Evolutionary conservation across 2,329 filamentous ascomycete genomes (phyloP).

Genomic region (Cladorrhinum sp.): DNA sequence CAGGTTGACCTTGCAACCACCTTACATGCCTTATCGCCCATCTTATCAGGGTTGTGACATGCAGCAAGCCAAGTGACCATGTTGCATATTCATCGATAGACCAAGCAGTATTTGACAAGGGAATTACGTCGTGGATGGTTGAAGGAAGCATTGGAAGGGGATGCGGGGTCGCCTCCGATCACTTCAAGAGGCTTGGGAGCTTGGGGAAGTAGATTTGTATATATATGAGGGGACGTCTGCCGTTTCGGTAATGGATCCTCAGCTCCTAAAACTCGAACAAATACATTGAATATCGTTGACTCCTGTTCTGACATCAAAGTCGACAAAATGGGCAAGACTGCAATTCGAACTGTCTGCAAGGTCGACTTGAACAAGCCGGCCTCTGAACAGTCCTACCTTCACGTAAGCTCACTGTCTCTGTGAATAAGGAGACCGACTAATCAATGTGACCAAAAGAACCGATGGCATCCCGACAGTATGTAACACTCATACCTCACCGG

Average conservation of each 20-base stretch:
- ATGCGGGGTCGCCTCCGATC: constrained; percentile 11
- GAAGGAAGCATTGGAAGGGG: neutral
- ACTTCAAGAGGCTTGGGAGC: neutral
- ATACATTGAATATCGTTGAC: neutral
- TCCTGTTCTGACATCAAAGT: neutral
- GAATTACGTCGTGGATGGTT: constrained; percentile 13
- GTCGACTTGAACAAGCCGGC: constrained; percentile 72
- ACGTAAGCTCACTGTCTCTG: constrained; percentile 53
- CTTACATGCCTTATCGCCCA: neutral
- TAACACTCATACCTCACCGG: neutral
- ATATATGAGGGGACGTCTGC: neutral
- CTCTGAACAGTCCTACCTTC: constrained; percentile 64
- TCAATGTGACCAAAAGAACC: constrained; percentile 56
- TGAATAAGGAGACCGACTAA: constrained; percentile 88
- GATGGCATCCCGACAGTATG: constrained; percentile 89
- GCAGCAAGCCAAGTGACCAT: neutral
- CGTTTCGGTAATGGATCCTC: no score
- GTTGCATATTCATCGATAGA: neutral
- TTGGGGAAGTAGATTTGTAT: neutral
- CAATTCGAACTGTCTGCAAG: constrained; percentile 68
- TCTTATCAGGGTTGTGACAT: neutral
- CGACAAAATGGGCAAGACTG: constrained; percentile 38
- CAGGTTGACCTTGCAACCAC: neutral
- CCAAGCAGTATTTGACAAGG: constrained; percentile 1
- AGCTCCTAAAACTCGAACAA: no score